Base-by-base conservation (phyloP, 345 rosid genomes). In the Schrenkiella parvula region DNA sequence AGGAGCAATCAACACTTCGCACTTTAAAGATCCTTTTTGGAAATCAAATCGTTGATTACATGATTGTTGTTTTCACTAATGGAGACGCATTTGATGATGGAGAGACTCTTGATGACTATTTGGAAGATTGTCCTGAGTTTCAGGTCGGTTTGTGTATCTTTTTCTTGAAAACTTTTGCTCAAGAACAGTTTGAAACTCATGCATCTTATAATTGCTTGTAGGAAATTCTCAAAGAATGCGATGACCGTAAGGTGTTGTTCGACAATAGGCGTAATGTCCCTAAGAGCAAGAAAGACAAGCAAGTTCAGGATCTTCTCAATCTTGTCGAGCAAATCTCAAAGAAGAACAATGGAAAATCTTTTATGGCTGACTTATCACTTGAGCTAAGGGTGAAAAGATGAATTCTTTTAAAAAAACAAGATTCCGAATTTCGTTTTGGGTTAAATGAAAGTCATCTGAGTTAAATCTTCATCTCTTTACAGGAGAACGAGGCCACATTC, bases 31-130 rank as follows among this genome's bases (percentile, higher is more conserved):
- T 37, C 51, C 56, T 74, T 14, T 66, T 76, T 21, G 79, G 79
- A 4, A 57, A 21, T 18, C 6, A 57, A 44, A 69, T 76, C 10
- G 70, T 76, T 14, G 23, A 76, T 14, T 54, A 76, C 28, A 63
- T 76, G 44, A 76, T 62, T 9, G 59, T 76, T 47, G 75, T 76
- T 15, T 76, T 76, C 79, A 76, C 79, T 26, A 47, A 63, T 42
- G 79, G 57, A 9, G 79, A 76, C 15, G 64, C 64, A 13, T 32
- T 76, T 6, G 76, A 70, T 0, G 62, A 70, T 10, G 72, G 44
- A 18, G 71, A 76, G 0, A 55, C 72, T 43, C 55, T 76, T 6
- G 55, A 76, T 29, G 76, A 70, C 11, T 76, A 70, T 47, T 46
- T 76, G 37, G 54, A 71, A 0, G 76, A 58, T 18, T 46, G 78